These are phyloP conservation scores for Neostapfia colusana DNA, from an alignment of 176 grass and related monocot species.

Conservation along the genomic window DNA sequence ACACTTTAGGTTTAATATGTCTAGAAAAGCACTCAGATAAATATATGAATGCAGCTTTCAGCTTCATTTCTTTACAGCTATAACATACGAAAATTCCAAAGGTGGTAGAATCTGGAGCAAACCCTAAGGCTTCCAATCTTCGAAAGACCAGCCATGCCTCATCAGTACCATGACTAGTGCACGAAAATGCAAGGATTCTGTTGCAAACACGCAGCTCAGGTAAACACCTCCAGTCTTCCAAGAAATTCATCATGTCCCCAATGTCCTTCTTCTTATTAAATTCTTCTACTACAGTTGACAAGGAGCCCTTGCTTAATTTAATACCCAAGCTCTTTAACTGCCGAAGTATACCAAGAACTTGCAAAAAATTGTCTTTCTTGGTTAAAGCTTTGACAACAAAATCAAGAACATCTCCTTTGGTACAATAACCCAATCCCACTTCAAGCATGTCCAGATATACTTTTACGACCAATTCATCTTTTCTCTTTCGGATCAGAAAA, in stretches of 20 bases:
- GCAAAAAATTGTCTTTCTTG: constrained; percentile 45
- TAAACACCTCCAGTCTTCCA: constrained; percentile 69
- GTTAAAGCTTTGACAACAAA: constrained; percentile 56
- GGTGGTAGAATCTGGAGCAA: constrained; percentile 61
- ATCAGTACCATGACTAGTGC: constrained; percentile 60
- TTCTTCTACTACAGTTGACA: constrained; percentile 62
- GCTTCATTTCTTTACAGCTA: constrained; percentile 68
- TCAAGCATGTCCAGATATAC: constrained; percentile 86
- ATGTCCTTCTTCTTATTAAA: constrained; percentile 75
- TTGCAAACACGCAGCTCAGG: constrained; percentile 71
- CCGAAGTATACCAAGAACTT: constrained; percentile 62
- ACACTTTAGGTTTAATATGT: constrained; percentile 53
- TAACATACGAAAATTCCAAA: constrained; percentile 85
- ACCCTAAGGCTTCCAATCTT: constrained; percentile 76
- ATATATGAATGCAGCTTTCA: constrained; percentile 76
- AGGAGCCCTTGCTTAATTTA: constrained; percentile 43
- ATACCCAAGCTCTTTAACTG: constrained; percentile 52
- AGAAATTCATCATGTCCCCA: constrained; percentile 81
- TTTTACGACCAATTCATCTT: constrained; percentile 58
- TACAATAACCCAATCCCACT: constrained; percentile 62
- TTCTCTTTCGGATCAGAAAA: constrained; percentile 48
- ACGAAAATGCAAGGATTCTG: constrained; percentile 70
- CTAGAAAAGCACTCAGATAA: constrained; percentile 88
- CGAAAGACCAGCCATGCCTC: constrained; percentile 67
- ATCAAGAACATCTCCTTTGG: constrained; percentile 51